These are phyloP conservation scores for Theileria orientalis DNA, from an alignment of 169 alveolate species.

Conservation along the genomic window DNA sequence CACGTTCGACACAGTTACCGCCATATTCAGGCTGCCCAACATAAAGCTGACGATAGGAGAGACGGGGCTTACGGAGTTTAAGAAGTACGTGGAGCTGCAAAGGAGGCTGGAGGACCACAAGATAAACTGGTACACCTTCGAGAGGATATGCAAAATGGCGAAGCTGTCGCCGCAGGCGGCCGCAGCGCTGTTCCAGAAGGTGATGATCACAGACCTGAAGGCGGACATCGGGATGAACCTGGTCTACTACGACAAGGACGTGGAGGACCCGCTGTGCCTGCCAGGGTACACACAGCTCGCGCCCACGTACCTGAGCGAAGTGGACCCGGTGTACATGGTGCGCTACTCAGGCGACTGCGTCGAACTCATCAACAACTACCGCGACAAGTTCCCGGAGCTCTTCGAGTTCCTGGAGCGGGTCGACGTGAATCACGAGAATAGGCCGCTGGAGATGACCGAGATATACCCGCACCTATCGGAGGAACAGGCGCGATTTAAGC, in stretches of 20 bases:
- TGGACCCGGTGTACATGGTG: slow-evolving; percentile 29
- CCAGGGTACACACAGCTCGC: slow-evolving; percentile 59
- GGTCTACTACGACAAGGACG: slow-evolving; percentile 30
- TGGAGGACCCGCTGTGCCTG: slow-evolving; percentile 34
- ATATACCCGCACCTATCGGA: slow-evolving; percentile 27
- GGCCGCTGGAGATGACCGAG: slow-evolving; percentile 1
- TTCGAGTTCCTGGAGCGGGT: slow-evolving; percentile 16
- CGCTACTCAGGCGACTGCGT: slow-evolving; percentile 40
- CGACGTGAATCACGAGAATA: slow-evolving; percentile 11
- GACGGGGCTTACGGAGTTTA: slow-evolving; percentile 14
- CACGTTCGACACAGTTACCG: slow-evolving; percentile 47
- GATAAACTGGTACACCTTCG: slow-evolving; percentile 34
- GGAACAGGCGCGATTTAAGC: slow-evolving; percentile 11
- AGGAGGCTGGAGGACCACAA: not conserved
- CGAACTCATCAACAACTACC: slow-evolving; percentile 13
- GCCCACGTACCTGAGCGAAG: slow-evolving; percentile 1
- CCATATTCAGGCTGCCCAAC: slow-evolving; percentile 43
- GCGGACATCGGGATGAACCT: slow-evolving; percentile 55
- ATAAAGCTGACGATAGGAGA: slow-evolving; percentile 33
- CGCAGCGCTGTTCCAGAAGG: slow-evolving; percentile 18
- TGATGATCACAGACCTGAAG: slow-evolving; percentile 9
- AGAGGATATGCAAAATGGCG: slow-evolving; percentile 15
- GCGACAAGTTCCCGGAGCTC: slow-evolving; percentile 44
- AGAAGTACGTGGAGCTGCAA: not conserved
- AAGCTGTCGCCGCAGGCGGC: slow-evolving; percentile 14